Evolutionary conservation across 148 eudicot species (phyloP), one percentile per base, ranked within the genome.

Genomic region (Limonium bicolor): DNA sequence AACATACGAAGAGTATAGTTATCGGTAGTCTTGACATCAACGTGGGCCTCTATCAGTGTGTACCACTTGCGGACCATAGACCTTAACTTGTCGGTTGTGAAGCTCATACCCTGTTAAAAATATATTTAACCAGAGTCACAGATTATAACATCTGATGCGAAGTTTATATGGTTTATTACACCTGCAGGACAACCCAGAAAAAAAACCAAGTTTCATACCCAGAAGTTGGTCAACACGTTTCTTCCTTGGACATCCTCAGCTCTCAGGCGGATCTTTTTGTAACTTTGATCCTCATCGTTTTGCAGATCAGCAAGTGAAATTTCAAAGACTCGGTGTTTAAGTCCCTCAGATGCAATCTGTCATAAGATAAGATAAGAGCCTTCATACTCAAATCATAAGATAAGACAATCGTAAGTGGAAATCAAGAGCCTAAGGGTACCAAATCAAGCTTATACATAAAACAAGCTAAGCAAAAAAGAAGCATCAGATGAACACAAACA

Each of bases 11-110:
- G 31, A 14, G 53, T 53, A 20, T 27, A 60, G 65, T 39, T 53
- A 13, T 60, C 53, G 8, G 58, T 60, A 16, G 58, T 60, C 53
- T 60, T 60, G 26, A 60, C 53, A 46, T 60, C 65, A 0, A 53
- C 58, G 38, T 53, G 65, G 25, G 58, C 58, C 53, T 60, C 59
- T 7, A 60, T 60, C 32, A 60, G 31, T 4, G 58, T 53, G 15
- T 60, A 58, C 65, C 65, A 60, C 32, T 60, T 60, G 24, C 65
- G 56, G 2, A 59, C 56, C 16, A 59, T 52, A 23, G 58, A 53
- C 40, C 65, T 53, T 52, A 60, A 38, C 37, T 53, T 60, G 58
- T 60, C 65, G 10, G 65, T 52, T 31, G 58, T 52, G 36, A 60
- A 60, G 32, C 53, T 48, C 65, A 60, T 60, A n/a, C 65, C 65